Evolutionary conservation across 305 asterid genomes (phyloP).

Genomic region (Fraxinus floribunda): DNA sequence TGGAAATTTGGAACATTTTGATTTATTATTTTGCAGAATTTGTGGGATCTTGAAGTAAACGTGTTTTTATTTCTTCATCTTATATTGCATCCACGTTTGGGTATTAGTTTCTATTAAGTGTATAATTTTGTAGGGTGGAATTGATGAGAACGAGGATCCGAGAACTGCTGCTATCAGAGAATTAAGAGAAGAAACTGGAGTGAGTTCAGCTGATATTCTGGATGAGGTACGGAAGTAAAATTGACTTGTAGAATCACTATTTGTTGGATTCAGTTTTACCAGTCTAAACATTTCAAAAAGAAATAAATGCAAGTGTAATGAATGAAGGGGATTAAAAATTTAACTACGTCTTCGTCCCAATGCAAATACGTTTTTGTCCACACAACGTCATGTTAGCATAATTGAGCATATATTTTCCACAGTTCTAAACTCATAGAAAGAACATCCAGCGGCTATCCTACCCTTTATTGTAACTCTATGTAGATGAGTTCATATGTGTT

Average conservation of each 20-base stretch:
- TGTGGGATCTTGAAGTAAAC: constrained; percentile 15
- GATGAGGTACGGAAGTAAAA: not conserved
- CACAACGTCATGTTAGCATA: not conserved
- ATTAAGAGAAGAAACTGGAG: not conserved
- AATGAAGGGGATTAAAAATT: not conserved
- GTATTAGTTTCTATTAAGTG: not conserved
- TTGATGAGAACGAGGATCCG: not conserved
- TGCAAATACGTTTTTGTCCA: not conserved
- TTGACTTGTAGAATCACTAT: constrained; percentile 7
- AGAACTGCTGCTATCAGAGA: not conserved
- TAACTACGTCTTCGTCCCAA: not conserved
- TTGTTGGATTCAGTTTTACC: constrained; percentile 13
- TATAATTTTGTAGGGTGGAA: constrained; percentile 10
- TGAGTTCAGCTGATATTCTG: not conserved
- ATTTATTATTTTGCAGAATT: not conserved
- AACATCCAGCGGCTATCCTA: not conserved
- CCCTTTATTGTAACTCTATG: not conserved
- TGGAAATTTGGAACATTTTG: not conserved
- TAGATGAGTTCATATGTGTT: not conserved
- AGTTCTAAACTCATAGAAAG: not conserved
- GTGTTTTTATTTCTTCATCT: not conserved
- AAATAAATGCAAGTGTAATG: constrained; percentile 8
- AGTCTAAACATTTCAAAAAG: not conserved
- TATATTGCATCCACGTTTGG: not conserved
- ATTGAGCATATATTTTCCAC: not conserved